These are phyloP conservation scores for Melanomma pulvis-pyrius DNA, from an alignment of 495 filamentous ascomycete species.

Conservation along the genomic window DNA sequence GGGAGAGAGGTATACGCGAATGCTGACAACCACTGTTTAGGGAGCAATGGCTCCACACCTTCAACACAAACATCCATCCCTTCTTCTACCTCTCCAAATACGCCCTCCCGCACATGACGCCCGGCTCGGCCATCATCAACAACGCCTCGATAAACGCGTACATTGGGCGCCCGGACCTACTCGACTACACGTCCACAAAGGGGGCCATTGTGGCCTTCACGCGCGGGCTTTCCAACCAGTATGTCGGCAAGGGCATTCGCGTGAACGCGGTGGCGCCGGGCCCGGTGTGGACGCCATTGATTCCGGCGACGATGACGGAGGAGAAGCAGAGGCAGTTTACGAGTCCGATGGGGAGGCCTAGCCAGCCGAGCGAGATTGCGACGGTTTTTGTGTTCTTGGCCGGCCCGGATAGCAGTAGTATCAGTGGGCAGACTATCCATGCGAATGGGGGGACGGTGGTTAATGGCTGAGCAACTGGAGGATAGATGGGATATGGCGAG, in stretches of 20 bases:
- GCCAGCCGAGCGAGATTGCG: slow-evolving; percentile 77
- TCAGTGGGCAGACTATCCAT: slow-evolving; percentile 39
- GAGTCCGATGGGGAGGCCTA: slow-evolving; percentile 76
- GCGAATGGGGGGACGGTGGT: slow-evolving; percentile 38
- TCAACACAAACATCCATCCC: slow-evolving; percentile 49
- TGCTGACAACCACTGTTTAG: too few relatives aligned
- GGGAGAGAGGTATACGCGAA: too few relatives aligned
- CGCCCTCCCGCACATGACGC: slow-evolving; percentile 71
- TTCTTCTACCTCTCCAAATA: slow-evolving; percentile 70
- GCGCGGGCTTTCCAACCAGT: slow-evolving; percentile 75
- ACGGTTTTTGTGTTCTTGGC: slow-evolving; percentile 87
- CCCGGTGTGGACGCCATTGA: slow-evolving; percentile 83
- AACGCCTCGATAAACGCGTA: slow-evolving; percentile 82
- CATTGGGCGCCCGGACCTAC: slow-evolving; percentile 76
- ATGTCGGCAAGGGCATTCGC: slow-evolving; percentile 70
- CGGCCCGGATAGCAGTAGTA: slow-evolving; percentile 61
- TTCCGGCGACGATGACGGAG: slow-evolving; percentile 75
- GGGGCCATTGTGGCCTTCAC: slow-evolving; percentile 84
- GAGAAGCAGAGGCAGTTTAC: slow-evolving; percentile 73
- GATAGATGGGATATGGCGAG: too few relatives aligned
- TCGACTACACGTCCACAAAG: slow-evolving; percentile 86
- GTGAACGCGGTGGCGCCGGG: slow-evolving; percentile 83
- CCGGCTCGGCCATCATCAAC: slow-evolving; percentile 81
- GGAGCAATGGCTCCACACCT: slow-evolving; percentile 70
- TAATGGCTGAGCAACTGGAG: slow-evolving; percentile 26